Conservation (phyloP, 306 rosid species). For the Medicago ruthenica region DNA sequence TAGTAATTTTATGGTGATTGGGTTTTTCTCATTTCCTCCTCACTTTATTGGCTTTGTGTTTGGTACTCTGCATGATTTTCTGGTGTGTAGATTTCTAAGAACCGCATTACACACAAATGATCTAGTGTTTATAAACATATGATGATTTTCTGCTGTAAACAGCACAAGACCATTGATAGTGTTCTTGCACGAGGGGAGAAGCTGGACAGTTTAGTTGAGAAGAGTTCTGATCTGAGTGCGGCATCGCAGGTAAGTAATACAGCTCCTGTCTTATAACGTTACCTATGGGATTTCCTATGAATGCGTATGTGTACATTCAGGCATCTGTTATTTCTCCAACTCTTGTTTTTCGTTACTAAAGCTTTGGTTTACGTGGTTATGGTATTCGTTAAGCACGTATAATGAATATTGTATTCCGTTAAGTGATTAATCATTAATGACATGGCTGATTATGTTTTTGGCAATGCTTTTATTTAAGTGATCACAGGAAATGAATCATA, state of each 20-base stretch:
- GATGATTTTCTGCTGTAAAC: constrained; percentile 43
- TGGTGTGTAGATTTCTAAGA: constrained; percentile 24
- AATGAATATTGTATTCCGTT: neutral
- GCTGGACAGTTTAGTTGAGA: constrained; percentile 96
- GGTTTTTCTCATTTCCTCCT: constrained; percentile 26
- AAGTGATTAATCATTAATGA: constrained; percentile 26
- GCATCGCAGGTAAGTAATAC: constrained; percentile 79
- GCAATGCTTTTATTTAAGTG: constrained; percentile 18
- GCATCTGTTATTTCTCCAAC: constrained; percentile 5
- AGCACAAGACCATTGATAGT: constrained; percentile 98
- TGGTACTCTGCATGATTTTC: constrained; percentile 23
- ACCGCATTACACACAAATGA: neutral
- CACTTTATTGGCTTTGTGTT: constrained; percentile 12
- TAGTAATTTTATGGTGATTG: constrained; percentile 19
- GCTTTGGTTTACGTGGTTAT: neutral
- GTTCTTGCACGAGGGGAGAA: constrained; percentile 97
- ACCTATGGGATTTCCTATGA: constrained; percentile 18
- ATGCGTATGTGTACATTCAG: neutral
- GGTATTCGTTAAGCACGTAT: neutral
- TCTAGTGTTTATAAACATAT: constrained; percentile 23
- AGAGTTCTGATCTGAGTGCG: constrained; percentile 99
- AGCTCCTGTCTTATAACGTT: constrained; percentile 25
- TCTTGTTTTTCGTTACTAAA: constrained; percentile 6
- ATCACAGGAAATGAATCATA: neutral
- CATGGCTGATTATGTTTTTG: constrained; percentile 10